These are phyloP conservation scores for Blastomyces parvus DNA, from an alignment of 2,329 filamentous ascomycete genomes.

Conservation along the genomic window DNA sequence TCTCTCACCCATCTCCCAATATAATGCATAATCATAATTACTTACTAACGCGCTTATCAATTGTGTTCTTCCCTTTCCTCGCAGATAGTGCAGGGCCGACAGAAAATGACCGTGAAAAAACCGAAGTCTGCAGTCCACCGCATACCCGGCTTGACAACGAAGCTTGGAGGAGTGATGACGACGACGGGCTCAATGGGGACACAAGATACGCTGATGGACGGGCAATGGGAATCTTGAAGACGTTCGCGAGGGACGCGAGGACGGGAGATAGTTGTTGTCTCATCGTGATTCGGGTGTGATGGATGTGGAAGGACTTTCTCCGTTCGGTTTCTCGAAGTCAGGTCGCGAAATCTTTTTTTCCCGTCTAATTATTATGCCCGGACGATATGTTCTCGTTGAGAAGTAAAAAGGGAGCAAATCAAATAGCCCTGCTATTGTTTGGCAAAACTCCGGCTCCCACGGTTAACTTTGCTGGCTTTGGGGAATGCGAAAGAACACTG, in stretches of 20 bases:
- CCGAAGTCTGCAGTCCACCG: conserved; percentile 19
- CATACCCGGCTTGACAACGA: conserved; percentile 16
- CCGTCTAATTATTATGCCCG: background rate
- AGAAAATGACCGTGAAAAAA: conserved; percentile 28
- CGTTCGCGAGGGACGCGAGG: conserved; percentile 37
- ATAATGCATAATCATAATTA: conserved; percentile 9
- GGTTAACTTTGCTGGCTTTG: background rate
- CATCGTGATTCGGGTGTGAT: conserved; percentile 8
- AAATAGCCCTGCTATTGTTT: background rate
- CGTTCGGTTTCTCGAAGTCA: background rate
- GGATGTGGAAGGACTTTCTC: background rate
- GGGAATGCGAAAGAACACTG: background rate
- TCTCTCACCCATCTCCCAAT: background rate
- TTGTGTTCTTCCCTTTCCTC: conserved; percentile 27
- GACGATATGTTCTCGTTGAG: background rate
- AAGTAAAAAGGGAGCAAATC: background rate
- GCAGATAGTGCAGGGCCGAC: conserved; percentile 32
- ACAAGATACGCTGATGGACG: conserved; percentile 22
- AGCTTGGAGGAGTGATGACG: conserved; percentile 14
- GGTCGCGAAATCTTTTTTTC: background rate
- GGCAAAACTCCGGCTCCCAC: background rate
- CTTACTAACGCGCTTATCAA: conserved; percentile 40
- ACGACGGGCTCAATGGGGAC: background rate
- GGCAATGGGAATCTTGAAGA: conserved; percentile 36
- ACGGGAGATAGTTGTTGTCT: conserved; percentile 27